Evolutionary conservation across 768 basidiomycete species (phyloP).

Genomic region (Paxillus involutus): DNA sequence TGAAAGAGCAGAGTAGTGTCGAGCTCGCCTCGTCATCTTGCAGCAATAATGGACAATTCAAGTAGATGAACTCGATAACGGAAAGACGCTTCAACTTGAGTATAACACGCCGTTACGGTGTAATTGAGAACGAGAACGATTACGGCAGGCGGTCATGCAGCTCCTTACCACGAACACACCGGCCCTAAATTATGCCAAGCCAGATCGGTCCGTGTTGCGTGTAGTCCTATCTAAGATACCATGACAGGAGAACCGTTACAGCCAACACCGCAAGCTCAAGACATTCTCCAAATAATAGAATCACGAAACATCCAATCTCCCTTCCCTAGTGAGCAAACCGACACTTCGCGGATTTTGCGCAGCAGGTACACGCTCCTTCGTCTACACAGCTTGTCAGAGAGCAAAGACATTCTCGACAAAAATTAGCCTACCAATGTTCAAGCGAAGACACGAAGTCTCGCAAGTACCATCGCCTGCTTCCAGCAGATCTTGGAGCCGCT

Average conservation of each 20-base stretch:
- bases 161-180: constrained; percentile 11
- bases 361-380: constrained; percentile 1
- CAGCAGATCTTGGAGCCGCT: constrained; percentile 23
- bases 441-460: constrained; percentile 17
- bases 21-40: constrained; percentile 23
- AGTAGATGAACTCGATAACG: constrained; percentile 13
- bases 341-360: constrained; percentile 12
- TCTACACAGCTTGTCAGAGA: constrained; percentile 6
- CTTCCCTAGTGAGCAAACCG: constrained; percentile 1
- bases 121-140: not conserved
- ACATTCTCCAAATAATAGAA: not conserved
- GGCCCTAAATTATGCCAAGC: constrained; percentile 22
- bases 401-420: not conserved
- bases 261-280: not conserved
- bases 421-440: constrained; percentile 18
- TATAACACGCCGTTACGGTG: not conserved
- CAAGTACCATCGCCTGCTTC: constrained; percentile 13
- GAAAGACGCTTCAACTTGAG: not conserved
- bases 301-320: not conserved
- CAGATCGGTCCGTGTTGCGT: constrained; percentile 7
- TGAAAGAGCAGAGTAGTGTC: constrained; percentile 60
- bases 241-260: not conserved
- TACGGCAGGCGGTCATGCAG: not conserved
- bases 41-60: not conserved
- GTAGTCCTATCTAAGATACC: not conserved